These are phyloP conservation scores for Aureobasidium lini DNA, from an alignment of 2,329 filamentous ascomycete species.

Conservation along the genomic window DNA sequence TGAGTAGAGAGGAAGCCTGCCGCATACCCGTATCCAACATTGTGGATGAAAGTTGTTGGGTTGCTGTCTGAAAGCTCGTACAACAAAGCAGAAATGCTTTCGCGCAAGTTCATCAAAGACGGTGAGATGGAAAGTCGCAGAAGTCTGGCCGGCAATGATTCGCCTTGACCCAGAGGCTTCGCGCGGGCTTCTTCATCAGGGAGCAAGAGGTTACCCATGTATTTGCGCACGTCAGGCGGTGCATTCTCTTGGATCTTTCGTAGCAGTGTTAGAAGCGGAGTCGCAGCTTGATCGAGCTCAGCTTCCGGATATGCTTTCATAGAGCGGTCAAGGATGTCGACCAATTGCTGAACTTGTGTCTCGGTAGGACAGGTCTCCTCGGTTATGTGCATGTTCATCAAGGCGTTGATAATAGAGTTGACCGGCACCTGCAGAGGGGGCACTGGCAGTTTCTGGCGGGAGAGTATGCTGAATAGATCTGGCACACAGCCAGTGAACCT, in stretches of 20 bases:
- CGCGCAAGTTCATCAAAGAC: conserved; percentile 61
- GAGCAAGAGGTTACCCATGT: conserved; percentile 61
- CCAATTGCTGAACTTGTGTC: conserved; percentile 55
- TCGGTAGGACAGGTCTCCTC: conserved; percentile 28
- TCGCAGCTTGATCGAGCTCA: conserved; percentile 64
- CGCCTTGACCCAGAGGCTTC: conserved; percentile 66
- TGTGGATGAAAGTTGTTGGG: conserved; percentile 71
- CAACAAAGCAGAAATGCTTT: conserved; percentile 68
- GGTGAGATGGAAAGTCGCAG: conserved; percentile 72
- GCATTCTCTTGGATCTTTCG: conserved; percentile 64
- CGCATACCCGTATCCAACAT: conserved; percentile 91
- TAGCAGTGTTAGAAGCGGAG: conserved; percentile 68
- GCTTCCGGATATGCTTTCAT: conserved; percentile 55
- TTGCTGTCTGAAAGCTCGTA: conserved; percentile 83
- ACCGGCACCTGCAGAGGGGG: conserved; percentile 68
- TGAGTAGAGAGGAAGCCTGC: conserved; percentile 83
- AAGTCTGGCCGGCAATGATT: conserved; percentile 67
- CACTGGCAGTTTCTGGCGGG: conserved; percentile 49
- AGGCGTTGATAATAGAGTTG: conserved; percentile 66
- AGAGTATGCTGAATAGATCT: conserved; percentile 63
- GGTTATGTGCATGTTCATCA: conserved; percentile 67
- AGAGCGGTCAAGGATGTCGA: conserved; percentile 62
- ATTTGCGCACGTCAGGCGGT: conserved; percentile 52
- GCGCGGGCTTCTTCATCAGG: conserved; percentile 71
- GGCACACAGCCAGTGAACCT: conserved; percentile 62